These are phyloP conservation scores for Solanum pennellii DNA, from an alignment of 257 asterid species.

Conservation along the genomic window DNA sequence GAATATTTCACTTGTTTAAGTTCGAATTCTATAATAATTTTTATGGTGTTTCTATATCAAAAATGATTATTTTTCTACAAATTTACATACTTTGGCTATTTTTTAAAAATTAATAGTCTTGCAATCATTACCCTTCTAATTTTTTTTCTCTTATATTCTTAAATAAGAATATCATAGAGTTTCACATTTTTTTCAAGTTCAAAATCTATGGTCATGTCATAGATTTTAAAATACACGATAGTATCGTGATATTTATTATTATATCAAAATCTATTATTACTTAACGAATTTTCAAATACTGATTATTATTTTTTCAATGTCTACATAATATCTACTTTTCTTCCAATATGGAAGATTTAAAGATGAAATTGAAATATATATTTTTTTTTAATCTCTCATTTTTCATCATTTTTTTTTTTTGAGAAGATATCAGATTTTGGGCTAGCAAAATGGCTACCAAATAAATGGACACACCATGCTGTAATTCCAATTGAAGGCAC, in stretches of 20 bases:
- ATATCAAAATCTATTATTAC: not conserved
- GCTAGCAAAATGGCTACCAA: constrained; percentile 85
- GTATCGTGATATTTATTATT: not conserved
- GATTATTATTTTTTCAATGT: not conserved
- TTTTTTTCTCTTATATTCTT: not conserved
- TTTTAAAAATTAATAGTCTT: not conserved
- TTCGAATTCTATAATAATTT: not conserved
- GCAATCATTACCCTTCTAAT: not conserved
- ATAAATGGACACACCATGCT: constrained; percentile 76
- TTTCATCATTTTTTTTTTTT: not conserved
- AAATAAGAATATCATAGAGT: not conserved
- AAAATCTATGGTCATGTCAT: not conserved
- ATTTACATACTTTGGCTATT: not conserved
- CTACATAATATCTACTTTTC: not conserved
- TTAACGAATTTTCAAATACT: not conserved
- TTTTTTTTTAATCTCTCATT: not conserved
- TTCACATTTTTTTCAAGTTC: not conserved
- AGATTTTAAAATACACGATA: not conserved
- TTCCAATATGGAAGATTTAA: not conserved
- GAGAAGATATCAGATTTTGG: constrained; percentile 79
- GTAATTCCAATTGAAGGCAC: constrained; percentile 77
- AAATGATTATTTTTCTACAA: not conserved
- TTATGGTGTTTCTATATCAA: too few species aligned
- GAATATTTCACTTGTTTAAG: not conserved
- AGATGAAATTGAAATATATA: too few species aligned